Base-by-base conservation (phyloP, 2,329 filamentous ascomycete species). In the Fusarium globosum region DNA sequence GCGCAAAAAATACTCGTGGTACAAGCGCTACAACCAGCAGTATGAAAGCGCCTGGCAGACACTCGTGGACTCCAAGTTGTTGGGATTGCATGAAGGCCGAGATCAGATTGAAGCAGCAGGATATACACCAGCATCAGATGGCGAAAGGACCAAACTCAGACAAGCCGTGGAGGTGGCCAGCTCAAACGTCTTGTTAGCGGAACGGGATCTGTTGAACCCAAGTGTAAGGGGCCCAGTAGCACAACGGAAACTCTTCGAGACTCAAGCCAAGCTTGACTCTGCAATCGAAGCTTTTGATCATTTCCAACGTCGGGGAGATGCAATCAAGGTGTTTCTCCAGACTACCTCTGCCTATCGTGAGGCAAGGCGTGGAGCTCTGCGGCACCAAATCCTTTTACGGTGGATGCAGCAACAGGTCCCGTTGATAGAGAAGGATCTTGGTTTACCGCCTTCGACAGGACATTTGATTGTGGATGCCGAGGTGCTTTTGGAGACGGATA, bases 361-460 rank as follows among this genome's bases (percentile, higher is more conserved):
- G 26, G 65, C 65, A 15, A 66, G 73, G 51, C 38, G 51, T 12
- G 61, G 53, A 16, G 69, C 72, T 12, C 65, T 63, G 30, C 68
- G 74, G 5, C 75, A 76, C n/a, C 65, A 62, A 23, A 43, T 73
- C 6, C 65, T 79, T 23, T 53, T 79, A 33, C 36, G 42, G 21
- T 79, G 77, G 77, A 53, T 64, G 11, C 41, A 59, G 20, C 53
- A 76, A 35, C 75, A 78, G 38, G 41, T 73, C 28, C 59, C 70
- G 8, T 20, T 73, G 33, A 70, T 79, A 9, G 65, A 74, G 53
- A 26, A 59, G 18, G 69, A 78, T 42, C 51, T 72, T 6, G 67
- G 61, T 21, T 9, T 72, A 38, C 46, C 61, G 20, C 42, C 30
- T 20, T 71, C 51, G 30, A 59, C 52, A 12, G 42, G 51, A 51